Base-by-base conservation (phyloP, 2,329 filamentous ascomycete genomes). In the Fusarium duplospermum region DNA sequence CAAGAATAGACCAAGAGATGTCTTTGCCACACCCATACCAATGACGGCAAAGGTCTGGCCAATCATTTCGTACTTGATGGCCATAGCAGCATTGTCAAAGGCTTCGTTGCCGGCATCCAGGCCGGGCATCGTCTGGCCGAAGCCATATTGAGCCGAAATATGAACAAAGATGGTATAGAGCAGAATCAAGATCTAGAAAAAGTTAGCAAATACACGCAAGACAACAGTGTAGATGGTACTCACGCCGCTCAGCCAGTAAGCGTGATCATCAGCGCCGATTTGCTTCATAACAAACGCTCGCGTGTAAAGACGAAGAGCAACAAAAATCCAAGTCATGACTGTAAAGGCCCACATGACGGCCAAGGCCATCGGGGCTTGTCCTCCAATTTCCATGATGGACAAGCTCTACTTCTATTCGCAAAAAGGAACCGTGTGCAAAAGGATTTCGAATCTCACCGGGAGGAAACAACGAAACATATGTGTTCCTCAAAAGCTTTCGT, bases 1-100 rank as follows among this genome's bases (percentile, higher is more conserved):
- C 20, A 85, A 64, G 62, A 85, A 84, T 16, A 83, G 73, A 0
- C 81, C 83, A 1, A 85, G 74, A 0, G 82, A 83, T 16, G 72
- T 59, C 58, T 85, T 85, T 4, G 83, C 81, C 29, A 81, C 75
- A 4, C 79, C 80, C 77, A 83, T 84, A n/a, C 82, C 83, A 1
- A 83, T 59, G 16, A 84, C 70, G 2, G 80, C 79, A 52, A 85
- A 83, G 0, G 79, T 78, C 66, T 83, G 81, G 0, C 79, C 81
- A 16, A 82, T 79, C 56, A 72, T 67, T 59, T 82, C 78, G 73
- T 76, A 75, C 47, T 81, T 76, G 27, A 73, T 73, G 0, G 81
- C 81, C 5, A 71, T 47, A 2, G 77, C 76, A 4, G 74, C 70
- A 4, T 78, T 66, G n/a, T 66, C 62, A 18, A 59, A 24, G 1